phyloP scores from a whole-genome alignment of 2,329 filamentous ascomycete genomes.

The Samsoniella hepiali region DNA sequence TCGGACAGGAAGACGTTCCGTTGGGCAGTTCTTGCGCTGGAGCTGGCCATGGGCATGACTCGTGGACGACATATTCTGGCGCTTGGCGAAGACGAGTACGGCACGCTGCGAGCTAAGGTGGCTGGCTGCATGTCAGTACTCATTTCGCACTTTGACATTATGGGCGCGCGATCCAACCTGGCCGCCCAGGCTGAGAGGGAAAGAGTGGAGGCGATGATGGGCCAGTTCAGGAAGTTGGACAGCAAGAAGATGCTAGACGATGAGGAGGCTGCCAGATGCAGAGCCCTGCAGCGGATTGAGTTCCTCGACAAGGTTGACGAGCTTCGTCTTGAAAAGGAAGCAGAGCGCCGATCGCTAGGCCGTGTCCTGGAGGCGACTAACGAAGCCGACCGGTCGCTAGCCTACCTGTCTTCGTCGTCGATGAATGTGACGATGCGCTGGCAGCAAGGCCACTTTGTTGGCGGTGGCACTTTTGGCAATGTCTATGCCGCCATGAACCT shows the following conservation, averaged over 20 bases:
- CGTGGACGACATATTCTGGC: conserved; percentile 89
- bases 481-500: conserved; percentile 97
- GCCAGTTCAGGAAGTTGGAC: conserved; percentile 74
- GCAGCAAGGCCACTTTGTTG: conserved; percentile 98
- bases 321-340: conserved; percentile 71
- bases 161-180: conserved; percentile 90
- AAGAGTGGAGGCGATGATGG: conserved; percentile 73
- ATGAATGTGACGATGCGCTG: conserved; percentile 94
- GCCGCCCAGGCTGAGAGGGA: conserved; percentile 94
- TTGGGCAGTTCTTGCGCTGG: conserved; percentile 92
- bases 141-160: conserved; percentile 98
- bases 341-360: conserved; percentile 82
- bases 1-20: conserved; percentile 94
- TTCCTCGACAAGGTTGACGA: conserved; percentile 76
- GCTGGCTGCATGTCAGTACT: conserved; percentile 95
- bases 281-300: conserved; percentile 71
- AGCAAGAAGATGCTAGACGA: conserved; percentile 73
- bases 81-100: conserved; percentile 84
- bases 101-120: conserved; percentile 78
- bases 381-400: conserved; percentile 91
- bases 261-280: conserved; percentile 74
- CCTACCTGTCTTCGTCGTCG: conserved; percentile 87
- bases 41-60: conserved; percentile 98
- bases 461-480: conserved; percentile 93
- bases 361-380: conserved; percentile 91